A percentile compares a stretch with the other conserved stretches of the same genome.
These are phyloP conservation scores for Brassica carinata DNA, from an alignment of 345 rosid genomes.

Conservation along the genomic window DNA sequence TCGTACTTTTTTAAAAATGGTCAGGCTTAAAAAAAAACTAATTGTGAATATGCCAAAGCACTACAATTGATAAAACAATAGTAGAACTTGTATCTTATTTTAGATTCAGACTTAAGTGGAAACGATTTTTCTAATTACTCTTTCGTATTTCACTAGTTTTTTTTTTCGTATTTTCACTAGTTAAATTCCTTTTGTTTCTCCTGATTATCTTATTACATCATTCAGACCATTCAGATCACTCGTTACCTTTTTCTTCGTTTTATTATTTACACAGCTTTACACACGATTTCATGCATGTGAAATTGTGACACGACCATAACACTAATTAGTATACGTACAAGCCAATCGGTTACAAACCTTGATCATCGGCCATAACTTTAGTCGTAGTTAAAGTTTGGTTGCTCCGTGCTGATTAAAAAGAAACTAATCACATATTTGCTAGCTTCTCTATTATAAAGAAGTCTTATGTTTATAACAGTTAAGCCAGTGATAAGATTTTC, in stretches of 20 bases:
- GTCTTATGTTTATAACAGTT: not conserved
- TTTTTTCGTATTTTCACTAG: not conserved
- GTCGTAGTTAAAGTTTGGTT: not conserved
- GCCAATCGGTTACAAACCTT: not conserved
- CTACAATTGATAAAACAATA: conserved; percentile 1
- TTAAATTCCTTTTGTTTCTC: not conserved
- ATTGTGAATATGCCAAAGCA: not conserved
- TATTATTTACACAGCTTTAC: not conserved
- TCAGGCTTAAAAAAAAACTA: not conserved
- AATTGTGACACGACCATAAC: not conserved
- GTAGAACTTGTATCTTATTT: not conserved
- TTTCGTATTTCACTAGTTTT: not conserved
- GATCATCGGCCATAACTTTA: not conserved
- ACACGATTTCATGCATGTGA: not conserved
- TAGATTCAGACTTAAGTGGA: not conserved
- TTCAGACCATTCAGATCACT: not conserved
- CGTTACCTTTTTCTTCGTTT: not conserved
- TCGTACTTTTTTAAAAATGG: not conserved
- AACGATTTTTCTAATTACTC: not conserved
- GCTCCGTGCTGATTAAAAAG: not conserved
- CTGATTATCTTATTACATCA: not conserved
- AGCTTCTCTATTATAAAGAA: not conserved
- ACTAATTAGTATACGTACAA: not conserved
- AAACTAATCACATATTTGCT: not conserved
- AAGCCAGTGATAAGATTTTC: not conserved